phyloP scores from a whole-genome alignment of 2,329 filamentous ascomycete genomes.

The Corniculantispora saksenae region DNA sequence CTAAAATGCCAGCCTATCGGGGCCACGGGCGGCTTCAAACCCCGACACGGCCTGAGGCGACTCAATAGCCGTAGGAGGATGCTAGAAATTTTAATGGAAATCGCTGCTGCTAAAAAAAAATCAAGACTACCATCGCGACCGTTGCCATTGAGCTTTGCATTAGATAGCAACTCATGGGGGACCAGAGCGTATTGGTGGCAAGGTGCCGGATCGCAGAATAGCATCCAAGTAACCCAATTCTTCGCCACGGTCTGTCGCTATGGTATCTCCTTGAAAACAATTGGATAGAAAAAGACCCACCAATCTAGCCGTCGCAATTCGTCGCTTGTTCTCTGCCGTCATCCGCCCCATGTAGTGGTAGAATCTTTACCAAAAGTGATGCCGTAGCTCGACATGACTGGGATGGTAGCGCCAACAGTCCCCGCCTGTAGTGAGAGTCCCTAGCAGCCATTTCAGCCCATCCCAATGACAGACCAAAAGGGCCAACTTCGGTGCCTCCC shows the following conservation, averaged over 20 bases:
- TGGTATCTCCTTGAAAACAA: background rate
- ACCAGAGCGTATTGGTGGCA: too few relatives aligned
- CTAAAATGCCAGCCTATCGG: background rate
- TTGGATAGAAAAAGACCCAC: background rate
- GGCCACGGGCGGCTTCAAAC: conserved; percentile 2
- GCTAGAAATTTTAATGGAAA: too few relatives aligned
- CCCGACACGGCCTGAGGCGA: background rate
- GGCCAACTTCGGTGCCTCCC: conserved; percentile 28
- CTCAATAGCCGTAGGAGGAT: background rate
- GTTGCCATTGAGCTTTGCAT: too few relatives aligned
- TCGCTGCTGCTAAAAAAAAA: too few relatives aligned
- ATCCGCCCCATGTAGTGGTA: background rate
- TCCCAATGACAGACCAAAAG: conserved; percentile 31
- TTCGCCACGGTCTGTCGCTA: background rate
- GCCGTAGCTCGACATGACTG: background rate
- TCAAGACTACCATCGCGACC: too few relatives aligned
- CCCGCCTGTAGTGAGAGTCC: background rate
- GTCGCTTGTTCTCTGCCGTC: background rate
- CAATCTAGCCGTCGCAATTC: background rate
- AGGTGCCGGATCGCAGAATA: background rate
- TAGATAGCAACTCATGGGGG: too few relatives aligned
- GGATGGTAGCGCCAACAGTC: background rate
- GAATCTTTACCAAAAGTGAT: background rate
- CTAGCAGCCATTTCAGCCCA: conserved; percentile 27
- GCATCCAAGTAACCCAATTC: background rate